Evolutionary conservation across 805 yeast species (phyloP).

Genomic region (Zygoascus ofunaensis): DNA sequence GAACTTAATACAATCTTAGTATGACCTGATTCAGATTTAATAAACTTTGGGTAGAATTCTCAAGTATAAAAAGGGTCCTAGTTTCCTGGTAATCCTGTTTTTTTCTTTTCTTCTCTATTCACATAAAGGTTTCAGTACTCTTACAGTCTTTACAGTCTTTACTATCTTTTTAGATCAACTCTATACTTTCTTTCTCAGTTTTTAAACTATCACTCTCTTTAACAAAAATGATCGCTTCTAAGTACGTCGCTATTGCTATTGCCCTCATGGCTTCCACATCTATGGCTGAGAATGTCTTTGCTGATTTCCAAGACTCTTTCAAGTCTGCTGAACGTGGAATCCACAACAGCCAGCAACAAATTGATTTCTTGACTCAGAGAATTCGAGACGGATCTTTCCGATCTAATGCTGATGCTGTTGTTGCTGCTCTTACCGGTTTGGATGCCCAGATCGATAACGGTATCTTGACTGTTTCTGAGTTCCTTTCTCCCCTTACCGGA

Average conservation of each 20-base stretch:
- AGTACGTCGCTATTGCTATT: constrained; percentile 1
- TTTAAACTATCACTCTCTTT: background rate
- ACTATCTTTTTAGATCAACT: background rate
- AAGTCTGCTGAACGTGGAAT: background rate
- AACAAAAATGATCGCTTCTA: background rate
- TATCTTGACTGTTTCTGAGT: constrained; percentile 13
- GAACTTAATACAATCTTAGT: no score
- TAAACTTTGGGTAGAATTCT: background rate
- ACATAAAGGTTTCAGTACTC: background rate
- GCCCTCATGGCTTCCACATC: background rate
- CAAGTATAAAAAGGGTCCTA: background rate
- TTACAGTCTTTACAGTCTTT: background rate
- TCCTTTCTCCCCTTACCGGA: constrained; percentile 18
- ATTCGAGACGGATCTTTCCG: background rate
- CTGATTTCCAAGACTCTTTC: background rate
- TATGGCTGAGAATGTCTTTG: background rate
- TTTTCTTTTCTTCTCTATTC: background rate
- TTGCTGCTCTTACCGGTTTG: constrained; percentile 23
- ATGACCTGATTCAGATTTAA: background rate
- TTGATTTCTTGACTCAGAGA: background rate
- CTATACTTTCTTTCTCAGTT: background rate
- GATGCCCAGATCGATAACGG: constrained; percentile 29
- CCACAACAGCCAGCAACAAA: background rate
- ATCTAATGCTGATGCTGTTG: constrained; percentile 12
- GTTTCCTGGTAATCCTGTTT: background rate